Conservation (phyloP, 2,329 filamentous ascomycete species). For the Juglanconis sp. region DNA sequence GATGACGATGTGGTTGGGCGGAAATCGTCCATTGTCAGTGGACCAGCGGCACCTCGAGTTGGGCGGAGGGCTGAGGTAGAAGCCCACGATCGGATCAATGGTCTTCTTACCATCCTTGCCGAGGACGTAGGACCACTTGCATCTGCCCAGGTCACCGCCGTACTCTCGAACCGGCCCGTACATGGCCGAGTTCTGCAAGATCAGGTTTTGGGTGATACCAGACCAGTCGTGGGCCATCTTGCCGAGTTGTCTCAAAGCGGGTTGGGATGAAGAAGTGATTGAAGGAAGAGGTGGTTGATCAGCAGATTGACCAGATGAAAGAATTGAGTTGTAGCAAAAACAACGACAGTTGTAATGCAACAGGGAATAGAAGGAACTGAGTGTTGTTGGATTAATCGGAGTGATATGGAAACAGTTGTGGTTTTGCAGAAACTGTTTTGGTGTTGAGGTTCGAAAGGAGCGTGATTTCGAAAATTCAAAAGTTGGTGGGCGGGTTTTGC, state of each 20-base stretch:
- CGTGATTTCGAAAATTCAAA: not conserved
- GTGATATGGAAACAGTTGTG: not conserved
- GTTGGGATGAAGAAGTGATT: not conserved
- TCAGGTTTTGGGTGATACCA: constrained; percentile 29
- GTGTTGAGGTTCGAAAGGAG: not conserved
- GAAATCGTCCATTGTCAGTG: constrained; percentile 12
- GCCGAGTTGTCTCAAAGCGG: not conserved
- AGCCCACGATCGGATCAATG: constrained; percentile 19
- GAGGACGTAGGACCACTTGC: constrained; percentile 10
- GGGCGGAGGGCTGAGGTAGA: constrained; percentile 16
- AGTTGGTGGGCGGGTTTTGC: not conserved
- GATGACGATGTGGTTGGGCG: not conserved
- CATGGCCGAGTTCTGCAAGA: not conserved
- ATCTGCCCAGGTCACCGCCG: not conserved
- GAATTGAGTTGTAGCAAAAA: not conserved
- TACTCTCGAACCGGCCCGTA: not conserved
- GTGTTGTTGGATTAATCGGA: not conserved
- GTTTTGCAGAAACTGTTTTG: not conserved
- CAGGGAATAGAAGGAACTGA: not conserved
- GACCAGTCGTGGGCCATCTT: constrained; percentile 2
- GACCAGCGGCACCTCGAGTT: constrained; percentile 18
- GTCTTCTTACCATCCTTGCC: not conserved
- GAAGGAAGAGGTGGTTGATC: not conserved
- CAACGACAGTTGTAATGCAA: not conserved
- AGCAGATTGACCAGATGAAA: not conserved